Conservation (phyloP, 108 stramenopile species). For the Craspedostauros australis region DNA sequence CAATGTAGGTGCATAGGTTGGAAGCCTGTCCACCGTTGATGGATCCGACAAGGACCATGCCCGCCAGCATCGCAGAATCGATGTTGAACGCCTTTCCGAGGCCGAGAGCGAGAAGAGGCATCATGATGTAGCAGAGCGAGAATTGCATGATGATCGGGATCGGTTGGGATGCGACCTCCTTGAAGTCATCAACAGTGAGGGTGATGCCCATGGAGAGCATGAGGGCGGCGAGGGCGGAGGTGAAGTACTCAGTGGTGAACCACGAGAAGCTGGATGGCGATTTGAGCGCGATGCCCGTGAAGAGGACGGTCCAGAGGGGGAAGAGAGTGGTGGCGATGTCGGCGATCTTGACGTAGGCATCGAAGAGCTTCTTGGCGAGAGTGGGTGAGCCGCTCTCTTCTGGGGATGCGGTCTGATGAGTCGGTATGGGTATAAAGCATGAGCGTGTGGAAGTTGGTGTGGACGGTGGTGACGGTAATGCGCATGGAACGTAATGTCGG, state of each 20-base stretch:
- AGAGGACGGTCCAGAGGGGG: constrained; percentile 90
- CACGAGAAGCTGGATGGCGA: constrained; percentile 87
- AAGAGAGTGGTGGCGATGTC: constrained; percentile 87
- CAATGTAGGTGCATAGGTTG: constrained; percentile 97
- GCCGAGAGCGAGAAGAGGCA: constrained; percentile 83
- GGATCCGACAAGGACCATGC: constrained; percentile 93
- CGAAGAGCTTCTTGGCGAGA: constrained; percentile 64
- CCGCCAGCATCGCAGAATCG: constrained; percentile 86
- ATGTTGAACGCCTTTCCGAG: constrained; percentile 79
- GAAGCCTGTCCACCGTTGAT: constrained; percentile 98
- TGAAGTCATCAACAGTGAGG: constrained; percentile 88
- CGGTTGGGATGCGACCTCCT: constrained; percentile 82
- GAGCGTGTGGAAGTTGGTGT: not conserved
- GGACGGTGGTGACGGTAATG: not conserved
- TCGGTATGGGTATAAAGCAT: too few species aligned
- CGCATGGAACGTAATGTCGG: too few species aligned
- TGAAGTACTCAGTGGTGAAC: constrained; percentile 97
- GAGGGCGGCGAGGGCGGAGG: constrained; percentile 83
- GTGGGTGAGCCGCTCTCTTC: too few species aligned
- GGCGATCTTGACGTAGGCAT: constrained; percentile 76
- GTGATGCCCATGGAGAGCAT: constrained; percentile 99
- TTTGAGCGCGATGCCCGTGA: constrained; percentile 81
- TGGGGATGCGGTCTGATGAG: too few species aligned
- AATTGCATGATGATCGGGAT: constrained; percentile 90
- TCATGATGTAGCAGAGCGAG: constrained; percentile 90